Conservation (phyloP, 23 red algal species). For the Gracilaria gracilis region DNA sequence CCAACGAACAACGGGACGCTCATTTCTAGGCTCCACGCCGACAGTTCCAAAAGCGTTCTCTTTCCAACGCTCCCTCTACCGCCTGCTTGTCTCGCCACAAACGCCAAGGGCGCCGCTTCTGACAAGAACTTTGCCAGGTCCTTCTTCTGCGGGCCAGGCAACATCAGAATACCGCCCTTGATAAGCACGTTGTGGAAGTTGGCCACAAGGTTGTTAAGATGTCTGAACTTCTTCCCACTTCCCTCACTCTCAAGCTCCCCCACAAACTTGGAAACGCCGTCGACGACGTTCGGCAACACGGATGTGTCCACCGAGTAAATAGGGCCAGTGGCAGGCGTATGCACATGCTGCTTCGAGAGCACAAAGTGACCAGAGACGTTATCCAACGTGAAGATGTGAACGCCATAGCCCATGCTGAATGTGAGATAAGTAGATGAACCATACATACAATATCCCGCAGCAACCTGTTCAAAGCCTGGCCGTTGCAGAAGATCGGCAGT, state of each 20-base stretch:
- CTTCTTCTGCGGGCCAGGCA: slow-evolving; percentile 91
- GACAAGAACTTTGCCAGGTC: slow-evolving; percentile 90
- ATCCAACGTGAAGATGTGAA: slow-evolving; percentile 93
- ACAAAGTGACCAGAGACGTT: slow-evolving; percentile 93
- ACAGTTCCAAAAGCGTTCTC: slow-evolving; percentile 90
- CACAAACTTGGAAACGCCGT: slow-evolving; percentile 87
- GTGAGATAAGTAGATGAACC: slow-evolving; percentile 80
- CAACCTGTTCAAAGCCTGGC: slow-evolving; percentile 93
- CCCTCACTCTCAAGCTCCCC: slow-evolving; percentile 66
- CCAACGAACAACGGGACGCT: slow-evolving; percentile 93
- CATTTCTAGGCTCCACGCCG: slow-evolving; percentile 98
- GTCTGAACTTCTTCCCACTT: slow-evolving; percentile 81
- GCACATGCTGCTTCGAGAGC: slow-evolving; percentile 82
- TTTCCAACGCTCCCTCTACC: slow-evolving; percentile 92
- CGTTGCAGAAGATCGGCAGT: slow-evolving; percentile 92
- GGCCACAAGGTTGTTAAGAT: slow-evolving; percentile 89
- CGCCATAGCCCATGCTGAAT: slow-evolving; percentile 89
- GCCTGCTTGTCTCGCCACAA: slow-evolving; percentile 93
- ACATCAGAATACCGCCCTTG: slow-evolving; percentile 93
- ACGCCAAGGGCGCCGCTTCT: slow-evolving; percentile 95
- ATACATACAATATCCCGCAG: slow-evolving; percentile 95
- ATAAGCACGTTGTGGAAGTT: slow-evolving; percentile 94
- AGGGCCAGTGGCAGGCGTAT: slow-evolving; percentile 76
- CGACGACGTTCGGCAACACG: slow-evolving; percentile 82
- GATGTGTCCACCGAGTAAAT: slow-evolving; percentile 92